Evolutionary conservation across 176 grass and related monocot species (phyloP), one percentile per base, ranked within the genome.

Genomic region (Triticum dicoccoides): DNA sequence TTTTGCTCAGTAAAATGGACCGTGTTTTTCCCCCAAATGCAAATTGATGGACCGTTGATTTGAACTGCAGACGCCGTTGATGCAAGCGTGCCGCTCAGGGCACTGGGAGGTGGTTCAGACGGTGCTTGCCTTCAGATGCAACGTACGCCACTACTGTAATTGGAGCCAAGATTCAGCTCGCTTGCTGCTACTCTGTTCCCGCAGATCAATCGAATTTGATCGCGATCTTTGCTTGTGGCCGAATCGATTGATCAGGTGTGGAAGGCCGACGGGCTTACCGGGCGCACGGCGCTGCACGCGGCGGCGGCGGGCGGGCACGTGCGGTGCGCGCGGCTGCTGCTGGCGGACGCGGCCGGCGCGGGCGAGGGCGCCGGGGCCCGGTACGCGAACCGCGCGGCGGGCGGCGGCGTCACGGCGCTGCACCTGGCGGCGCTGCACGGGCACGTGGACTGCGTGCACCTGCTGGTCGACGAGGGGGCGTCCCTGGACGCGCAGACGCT

Each of bases 401-500:
- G 29, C 64, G 86, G 92, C 72, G 94, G 88, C 51, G 84, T 96
- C 12, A 98, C 92, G 11, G 92, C 94, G 33, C 90, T 98, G 9
- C 97, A 98, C 91, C 88, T 96, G 61, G 94, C 94, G 8, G 94
- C 97, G 73, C 68, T 96, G 84, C 84, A 89, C 76, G 93, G 93
- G 8, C 81, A 94, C 73, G 89, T 78, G 0, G 93, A 98, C 49
- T 96, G 90, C 61, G 92, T 96, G 61, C 94, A 95, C 91, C 90
- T 98, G 30, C 92, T 98, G 38, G 41, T 96, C 32, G 97, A 98
- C 83, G 71, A 96, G 63, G 87, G 80, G 45, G 90, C 94, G 33
- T 83, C 66, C 67, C 80, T 91, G 51, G 77, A 76, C 23, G 86
- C 92, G 25, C 21, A 64, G 76, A 86, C 90, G 63, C 80, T 91